Percentiles rank a stretch among this genome's conserved stretches.
Conservation (phyloP, 352 stramenopile species). For the Phytopythium cucurbitacearum region DNA sequence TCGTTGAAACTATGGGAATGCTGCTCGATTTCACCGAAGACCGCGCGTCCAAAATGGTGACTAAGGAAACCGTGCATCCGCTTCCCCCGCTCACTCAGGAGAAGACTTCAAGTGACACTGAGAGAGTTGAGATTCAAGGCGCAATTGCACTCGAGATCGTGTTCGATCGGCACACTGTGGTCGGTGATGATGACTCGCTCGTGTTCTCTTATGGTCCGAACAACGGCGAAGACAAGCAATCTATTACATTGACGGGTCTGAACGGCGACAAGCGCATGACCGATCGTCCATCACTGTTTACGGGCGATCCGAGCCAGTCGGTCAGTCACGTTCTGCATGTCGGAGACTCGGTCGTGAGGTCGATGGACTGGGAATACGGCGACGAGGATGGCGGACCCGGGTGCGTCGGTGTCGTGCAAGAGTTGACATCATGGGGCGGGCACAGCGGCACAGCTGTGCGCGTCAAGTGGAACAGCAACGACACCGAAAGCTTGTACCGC, state of each 20-base stretch:
- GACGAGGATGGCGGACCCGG: conserved; percentile 68
- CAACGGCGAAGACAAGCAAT: background rate
- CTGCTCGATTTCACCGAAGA: conserved; percentile 55
- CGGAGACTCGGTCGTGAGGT: conserved; percentile 52
- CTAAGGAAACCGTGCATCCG: conserved; percentile 55
- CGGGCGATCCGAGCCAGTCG: conserved; percentile 23
- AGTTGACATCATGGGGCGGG: conserved; percentile 44
- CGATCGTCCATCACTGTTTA: conserved; percentile 33
- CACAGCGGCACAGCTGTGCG: conserved; percentile 51
- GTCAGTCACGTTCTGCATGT: conserved; percentile 23
- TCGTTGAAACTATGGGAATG: conserved; percentile 47
- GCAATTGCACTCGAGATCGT: conserved; percentile 64
- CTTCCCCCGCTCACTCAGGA: conserved; percentile 1
- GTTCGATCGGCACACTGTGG: conserved; percentile 55
- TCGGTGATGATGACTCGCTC: conserved; percentile 28
- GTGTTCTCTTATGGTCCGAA: conserved; percentile 13
- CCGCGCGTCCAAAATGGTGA: conserved; percentile 22
- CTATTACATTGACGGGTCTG: conserved; percentile 22
- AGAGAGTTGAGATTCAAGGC: conserved; percentile 33
- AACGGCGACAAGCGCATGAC: conserved; percentile 24
- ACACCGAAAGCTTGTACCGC: conserved; percentile 44
- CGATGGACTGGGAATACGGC: conserved; percentile 65
- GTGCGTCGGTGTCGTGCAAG: conserved; percentile 47
- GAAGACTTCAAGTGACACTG: background rate
- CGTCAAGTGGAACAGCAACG: conserved; percentile 44